phyloP scores from a whole-genome alignment of 148 eudicot genomes.

The Nepenthes mirabilis region DNA sequence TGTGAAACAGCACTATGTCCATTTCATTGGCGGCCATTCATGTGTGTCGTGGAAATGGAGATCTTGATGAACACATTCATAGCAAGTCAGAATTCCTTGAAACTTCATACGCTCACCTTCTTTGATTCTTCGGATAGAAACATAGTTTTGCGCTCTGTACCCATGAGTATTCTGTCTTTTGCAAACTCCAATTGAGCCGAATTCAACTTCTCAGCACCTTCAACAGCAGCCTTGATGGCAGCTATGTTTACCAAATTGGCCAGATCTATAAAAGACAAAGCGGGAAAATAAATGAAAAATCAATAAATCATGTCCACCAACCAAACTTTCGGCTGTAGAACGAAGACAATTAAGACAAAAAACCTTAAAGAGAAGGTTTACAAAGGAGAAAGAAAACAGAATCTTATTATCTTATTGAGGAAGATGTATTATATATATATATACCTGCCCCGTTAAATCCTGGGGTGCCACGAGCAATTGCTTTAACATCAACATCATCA shows the following conservation, averaged over 20 bases:
- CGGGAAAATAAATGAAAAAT: slow-evolving; percentile 1
- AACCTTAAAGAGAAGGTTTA: no score
- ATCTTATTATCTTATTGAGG: no score
- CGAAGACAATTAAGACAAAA: neutral
- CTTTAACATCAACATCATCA: slow-evolving; percentile 66
- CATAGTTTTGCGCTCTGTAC: slow-evolving; percentile 88
- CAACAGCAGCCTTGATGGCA: slow-evolving; percentile 96
- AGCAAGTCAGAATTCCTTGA: neutral
- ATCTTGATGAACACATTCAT: no score
- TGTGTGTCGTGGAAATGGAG: no score
- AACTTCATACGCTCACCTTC: slow-evolving; percentile 39
- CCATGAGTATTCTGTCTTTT: slow-evolving; percentile 95
- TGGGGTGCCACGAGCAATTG: slow-evolving; percentile 96
- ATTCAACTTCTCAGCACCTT: slow-evolving; percentile 75
- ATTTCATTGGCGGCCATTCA: no score
- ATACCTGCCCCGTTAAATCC: slow-evolving; percentile 97
- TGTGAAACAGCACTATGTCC: no score
- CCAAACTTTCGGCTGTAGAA: neutral
- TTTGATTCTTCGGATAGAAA: slow-evolving; percentile 80
- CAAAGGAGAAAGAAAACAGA: no score
- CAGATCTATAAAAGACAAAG: slow-evolving; percentile 36
- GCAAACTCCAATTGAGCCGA: slow-evolving; percentile 81
- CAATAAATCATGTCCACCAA: no score
- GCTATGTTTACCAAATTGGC: slow-evolving; percentile 97
- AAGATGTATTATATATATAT: neutral